Base-by-base conservation (phyloP, 352 stramenopile species). In the Thraustochytrium sp. region DNA sequence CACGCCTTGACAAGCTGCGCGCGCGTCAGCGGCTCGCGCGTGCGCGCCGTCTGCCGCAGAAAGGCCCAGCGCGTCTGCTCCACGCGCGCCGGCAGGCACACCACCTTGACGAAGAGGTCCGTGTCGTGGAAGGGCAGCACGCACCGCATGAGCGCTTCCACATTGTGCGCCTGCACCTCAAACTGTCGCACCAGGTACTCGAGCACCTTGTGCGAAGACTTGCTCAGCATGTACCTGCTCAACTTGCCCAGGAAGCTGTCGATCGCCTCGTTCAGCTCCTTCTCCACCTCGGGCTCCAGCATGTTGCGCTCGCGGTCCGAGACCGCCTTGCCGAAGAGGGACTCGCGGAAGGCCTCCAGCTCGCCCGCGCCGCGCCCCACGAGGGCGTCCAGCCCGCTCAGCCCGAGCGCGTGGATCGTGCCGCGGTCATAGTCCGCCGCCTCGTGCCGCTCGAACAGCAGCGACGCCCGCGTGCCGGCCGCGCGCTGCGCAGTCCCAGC, bases 181-280 rank as follows among this genome's bases (percentile, higher is more conserved):
- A 80, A 80, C 18, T 80, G 68, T 5, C 68, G 68, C 68, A 80
- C 68, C 23, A 80, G 37, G 68, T 80, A 80, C 53, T 80, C 68
- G 26, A 80, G 68, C 13, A 80, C 68, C 51, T 80, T 80, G 31
- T 72, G 68, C 29, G 68, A 29, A 0, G 46, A 11, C 31, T 72
- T 61, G n/a, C 76, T 18, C 48, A 80, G 68, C 11, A 64, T 21
- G 31, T 48, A 65, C 13, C n/a, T 18, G 31, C 44, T 37, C n/a
- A 80, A 31, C 2, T 42, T 23, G 26, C 16, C 13, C 68, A 80
- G 46, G 34, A 80, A 64, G 21, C 34, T 65, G 53, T 80, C 34
- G 23, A 80, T 29, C 1, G 68, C 49, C 23, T 61, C 31, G 68
- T 61, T 3, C 13, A 80, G 53, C 68, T 80, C 44, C 68, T 80